Base-by-base conservation (phyloP, 805 yeast species). In the Blastobotrys terrestris region DNA sequence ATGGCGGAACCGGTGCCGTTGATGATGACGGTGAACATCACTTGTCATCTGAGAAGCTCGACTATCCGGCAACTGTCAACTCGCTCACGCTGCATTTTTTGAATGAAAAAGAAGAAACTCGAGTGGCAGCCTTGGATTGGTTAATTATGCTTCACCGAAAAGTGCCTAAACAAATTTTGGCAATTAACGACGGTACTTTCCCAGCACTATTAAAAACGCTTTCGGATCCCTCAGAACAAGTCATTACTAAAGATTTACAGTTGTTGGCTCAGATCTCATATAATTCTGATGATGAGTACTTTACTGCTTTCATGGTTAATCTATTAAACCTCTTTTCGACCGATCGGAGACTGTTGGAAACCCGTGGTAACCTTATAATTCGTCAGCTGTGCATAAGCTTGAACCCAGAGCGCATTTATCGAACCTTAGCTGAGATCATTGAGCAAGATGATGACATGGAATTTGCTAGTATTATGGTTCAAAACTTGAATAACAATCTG, bases 91-190 rank as follows among this genome's bases (percentile, higher is more conserved):
- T 81, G 42, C 95, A 90, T 63, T 82, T 86, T 55, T 69, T 81
- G 53, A 83, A 80, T 57, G 88, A 85, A 50, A 84, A 87, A 59
- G 96, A 89, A 55, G 81, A 83, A 26, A 86, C 97, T 0, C 77
- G 94, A 54, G 76, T 89, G 35, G 88, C 95, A 0, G 84, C 94
- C 20, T 71, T 94, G 39, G 96, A 91, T 58, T 94, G 99, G 99
- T 73, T 94, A 31, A 81, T 83, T 14, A 80, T 88, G 77, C 74
- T 94, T 42, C 92, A 90, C 63, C 76, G 80, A 22, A 84, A 84
- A 58, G 84, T 84, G 18, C 85, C 86, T 2, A 69, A 72, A 41
- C 76, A 79, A 54, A 73, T 83, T 39, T 64, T 83, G 22, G 65
- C 67, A 19, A 60, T 66, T 40, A 63, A 69, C 53, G 85, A 80